Evolutionary conservation across 139 green algal species (phyloP), one percentile per base, ranked within the genome.

Genomic region (Micractinium conductrix): DNA sequence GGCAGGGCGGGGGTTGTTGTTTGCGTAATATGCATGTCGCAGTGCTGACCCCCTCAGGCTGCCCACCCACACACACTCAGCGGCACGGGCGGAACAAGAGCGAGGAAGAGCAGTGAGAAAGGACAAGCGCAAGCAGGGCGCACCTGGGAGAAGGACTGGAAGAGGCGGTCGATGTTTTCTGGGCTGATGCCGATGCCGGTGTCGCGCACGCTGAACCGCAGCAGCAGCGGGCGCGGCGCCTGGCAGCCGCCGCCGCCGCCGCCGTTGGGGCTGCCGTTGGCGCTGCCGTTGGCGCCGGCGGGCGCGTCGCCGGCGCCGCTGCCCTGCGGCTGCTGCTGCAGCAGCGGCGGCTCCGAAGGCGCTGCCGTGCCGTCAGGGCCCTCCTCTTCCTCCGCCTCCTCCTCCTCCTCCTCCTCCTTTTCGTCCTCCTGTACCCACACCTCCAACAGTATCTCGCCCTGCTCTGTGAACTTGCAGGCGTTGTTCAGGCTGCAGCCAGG

Each of bases 391-490:
- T 50, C 74, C 12, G 38, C 58, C 63, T 50, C 55, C 55, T 69
- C 17, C 74, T 73, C 33, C 65, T 42, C 5, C 62, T 38, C 44
- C 71, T 33, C 45, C 48, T 37, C 74, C 10, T 70, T 21, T 17
- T 44, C 45, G 37, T 79, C 78, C 4, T 26, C 67, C n/a, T 93
- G 75, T 1, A 84, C 63, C 79, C 88, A 92, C 55, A 95, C 92
- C 76, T 96, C 89, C 45, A 98, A 83, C 45, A 96, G 85, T 4
- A 98, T 85, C 69, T 94, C 90, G 1, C 94, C 95, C 1, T 73
- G 30, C 50, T 96, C 91, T 2, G 95, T 98, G 88, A 98, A 98
- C 92, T 98, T 98, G 63, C 97, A 91, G 4, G 93, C 94, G 79
- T 98, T 98, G 88, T 95, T 96, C 1, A 98, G 86, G 26, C 53